Evolutionary conservation across 371 early-diverging fungal genomes (phyloP), one percentile per base, ranked within the genome.

Genomic region (Circinella minor): DNA sequence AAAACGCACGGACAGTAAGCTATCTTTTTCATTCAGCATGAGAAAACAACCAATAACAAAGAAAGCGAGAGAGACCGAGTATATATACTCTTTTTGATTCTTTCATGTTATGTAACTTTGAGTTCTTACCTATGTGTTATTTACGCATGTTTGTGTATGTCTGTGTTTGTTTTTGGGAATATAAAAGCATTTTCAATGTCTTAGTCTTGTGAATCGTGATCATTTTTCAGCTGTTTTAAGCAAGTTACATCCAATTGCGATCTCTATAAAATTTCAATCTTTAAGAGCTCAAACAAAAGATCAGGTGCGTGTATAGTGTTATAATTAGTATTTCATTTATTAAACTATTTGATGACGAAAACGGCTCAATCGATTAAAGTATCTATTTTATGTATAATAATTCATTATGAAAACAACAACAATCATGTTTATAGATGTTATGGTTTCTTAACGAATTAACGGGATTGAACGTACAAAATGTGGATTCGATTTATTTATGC

Each of bases 151-250:
- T 39, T 57, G 43, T 6, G 57, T 20, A 43, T n/a, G 8, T 51
- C 11, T 46, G 61, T 27, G 20, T 39, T 5, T 38, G 17, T 39
- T 14, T 67, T 27, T 57, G 18, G 60, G 36, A 46, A 9, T 55
- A 27, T 37, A 39, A n/a, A 74, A 88, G 83, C 78, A 81, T 60
- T 89, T 88, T 65, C 88, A 86, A 66, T 75, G 81, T 8, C 80
- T 93, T 49, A 86, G 82, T 61, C 75, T 89, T 34, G 87, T 92
- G 1, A 84, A 88, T 38, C 85, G 93, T 65, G 92, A 93, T 74
- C 81, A 88, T 6, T 91, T 86, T 67, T 80, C 81, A 3, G 75
- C 70, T 60, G 79, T 88, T 14, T 65, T 90, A 8, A 70, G 75
- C 27, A 81, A 86, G 63, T 69, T 91, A n/a, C 84, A 85, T 51